Conservation (phyloP, 805 yeast species). For the Yarrowia bubula region DNA sequence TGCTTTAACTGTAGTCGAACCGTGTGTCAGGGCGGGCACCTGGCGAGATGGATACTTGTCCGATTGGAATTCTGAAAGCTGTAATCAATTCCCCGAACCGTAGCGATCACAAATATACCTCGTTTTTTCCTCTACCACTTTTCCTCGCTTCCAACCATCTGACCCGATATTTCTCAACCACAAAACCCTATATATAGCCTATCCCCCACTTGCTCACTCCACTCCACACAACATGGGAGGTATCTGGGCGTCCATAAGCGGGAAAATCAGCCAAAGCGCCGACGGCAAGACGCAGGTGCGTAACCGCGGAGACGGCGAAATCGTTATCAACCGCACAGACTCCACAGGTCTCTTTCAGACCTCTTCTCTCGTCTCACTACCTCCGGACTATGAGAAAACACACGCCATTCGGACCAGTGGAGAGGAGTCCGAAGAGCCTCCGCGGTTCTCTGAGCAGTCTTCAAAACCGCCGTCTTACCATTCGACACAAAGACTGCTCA, state of each 20-base stretch:
- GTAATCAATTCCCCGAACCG: neutral
- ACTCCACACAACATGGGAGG: constrained; percentile 6
- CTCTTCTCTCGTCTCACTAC: constrained; percentile 3
- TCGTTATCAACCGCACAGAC: neutral
- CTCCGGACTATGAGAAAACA: constrained; percentile 23
- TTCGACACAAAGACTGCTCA: constrained; percentile 34
- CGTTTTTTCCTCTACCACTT: no score
- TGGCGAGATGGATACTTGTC: no score
- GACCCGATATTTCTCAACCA: neutral
- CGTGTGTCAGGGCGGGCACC: no score
- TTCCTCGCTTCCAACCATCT: no score
- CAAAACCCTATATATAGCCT: neutral
- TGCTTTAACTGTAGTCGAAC: no score
- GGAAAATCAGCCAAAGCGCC: neutral
- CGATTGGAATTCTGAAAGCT: neutral
- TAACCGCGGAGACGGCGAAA: constrained; percentile 27
- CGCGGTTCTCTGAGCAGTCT: constrained; percentile 13
- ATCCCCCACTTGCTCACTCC: neutral
- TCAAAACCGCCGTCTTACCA: constrained; percentile 16
- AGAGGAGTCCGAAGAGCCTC: constrained; percentile 4
- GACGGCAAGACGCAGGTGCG: constrained; percentile 5
- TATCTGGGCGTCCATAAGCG: constrained; percentile 8
- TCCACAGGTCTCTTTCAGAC: neutral
- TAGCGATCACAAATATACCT: neutral
- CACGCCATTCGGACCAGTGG: constrained; percentile 5